These are phyloP conservation scores for Cydonia oblonga DNA, from an alignment of 331 rosid species.

Conservation along the genomic window DNA sequence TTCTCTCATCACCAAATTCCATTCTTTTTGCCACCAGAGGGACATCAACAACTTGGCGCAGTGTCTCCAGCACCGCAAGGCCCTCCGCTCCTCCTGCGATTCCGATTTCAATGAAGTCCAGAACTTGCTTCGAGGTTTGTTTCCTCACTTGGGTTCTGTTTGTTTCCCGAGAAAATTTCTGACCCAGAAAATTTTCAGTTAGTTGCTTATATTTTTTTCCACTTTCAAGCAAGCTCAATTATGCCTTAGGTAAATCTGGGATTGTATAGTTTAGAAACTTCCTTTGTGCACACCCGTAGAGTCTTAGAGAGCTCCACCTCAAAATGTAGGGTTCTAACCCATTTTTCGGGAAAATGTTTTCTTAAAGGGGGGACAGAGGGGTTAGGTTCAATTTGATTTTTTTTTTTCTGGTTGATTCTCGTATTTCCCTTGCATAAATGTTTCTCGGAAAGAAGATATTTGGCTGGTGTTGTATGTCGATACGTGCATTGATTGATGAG, in stretches of 20 bases:
- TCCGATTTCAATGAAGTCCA: slow-evolving; percentile 30
- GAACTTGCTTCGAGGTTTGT: slow-evolving; percentile 41
- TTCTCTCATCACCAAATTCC: too few species aligned
- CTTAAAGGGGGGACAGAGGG: too few species aligned
- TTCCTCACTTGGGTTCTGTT: not conserved
- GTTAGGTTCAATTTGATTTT: too few species aligned
- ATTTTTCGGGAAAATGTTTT: not conserved
- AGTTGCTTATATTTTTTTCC: not conserved
- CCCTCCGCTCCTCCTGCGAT: slow-evolving; percentile 40
- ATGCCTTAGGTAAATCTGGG: too few species aligned
- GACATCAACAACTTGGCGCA: slow-evolving; percentile 35
- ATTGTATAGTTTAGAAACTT: not conserved
- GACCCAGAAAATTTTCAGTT: not conserved
- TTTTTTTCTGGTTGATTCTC: too few species aligned
- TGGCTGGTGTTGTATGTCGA: not conserved
- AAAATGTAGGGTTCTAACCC: not conserved
- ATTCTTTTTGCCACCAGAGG: too few species aligned
- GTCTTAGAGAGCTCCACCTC: too few species aligned
- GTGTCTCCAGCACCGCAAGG: slow-evolving; percentile 23
- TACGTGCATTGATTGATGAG: slow-evolving; percentile 12
- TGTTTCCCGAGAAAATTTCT: not conserved
- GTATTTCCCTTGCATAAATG: not conserved
- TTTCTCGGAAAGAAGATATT: not conserved
- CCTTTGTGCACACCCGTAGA: not conserved
- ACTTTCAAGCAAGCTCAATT: not conserved